phyloP scores from a whole-genome alignment of 371 early-diverging fungal species.

The Rhizopus delemar region DNA sequence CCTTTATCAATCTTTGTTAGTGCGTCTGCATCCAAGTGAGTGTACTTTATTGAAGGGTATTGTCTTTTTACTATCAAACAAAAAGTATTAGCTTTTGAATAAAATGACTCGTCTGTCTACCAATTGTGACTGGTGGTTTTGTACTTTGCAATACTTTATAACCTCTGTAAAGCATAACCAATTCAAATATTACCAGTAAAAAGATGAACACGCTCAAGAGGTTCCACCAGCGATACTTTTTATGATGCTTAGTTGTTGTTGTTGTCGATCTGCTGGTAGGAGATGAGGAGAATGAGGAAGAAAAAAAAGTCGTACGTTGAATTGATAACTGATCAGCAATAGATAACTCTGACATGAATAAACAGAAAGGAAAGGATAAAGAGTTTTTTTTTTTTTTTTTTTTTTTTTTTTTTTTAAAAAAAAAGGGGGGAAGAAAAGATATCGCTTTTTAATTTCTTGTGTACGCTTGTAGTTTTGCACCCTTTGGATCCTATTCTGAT shows the following conservation, averaged over 20 bases:
- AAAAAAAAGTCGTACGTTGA: neutral
- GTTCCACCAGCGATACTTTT: slow-evolving; percentile 62
- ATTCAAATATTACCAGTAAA: slow-evolving; percentile 42
- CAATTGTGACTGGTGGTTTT: slow-evolving; percentile 52
- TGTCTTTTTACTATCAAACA: slow-evolving; percentile 32
- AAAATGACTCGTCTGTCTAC: slow-evolving; percentile 32
- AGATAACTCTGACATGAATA: neutral
- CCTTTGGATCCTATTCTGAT: no score
- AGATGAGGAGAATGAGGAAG: slow-evolving; percentile 27
- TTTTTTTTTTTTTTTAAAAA: no score
- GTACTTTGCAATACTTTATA: slow-evolving; percentile 42
- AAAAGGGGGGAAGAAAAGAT: no score
- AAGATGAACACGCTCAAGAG: slow-evolving; percentile 37
- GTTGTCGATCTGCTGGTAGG: slow-evolving; percentile 5
- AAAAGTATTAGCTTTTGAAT: neutral
- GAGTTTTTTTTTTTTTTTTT: neutral
- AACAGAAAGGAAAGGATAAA: neutral
- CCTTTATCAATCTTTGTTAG: slow-evolving; percentile 38
- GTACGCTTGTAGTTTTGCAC: no score
- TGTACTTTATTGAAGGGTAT: slow-evolving; percentile 55
- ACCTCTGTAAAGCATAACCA: slow-evolving; percentile 38
- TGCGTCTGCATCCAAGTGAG: slow-evolving; percentile 46
- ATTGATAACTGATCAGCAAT: neutral
- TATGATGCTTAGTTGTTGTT: slow-evolving; percentile 15
- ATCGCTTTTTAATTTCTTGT: no score